Evolutionary conservation across 352 stramenopile species (phyloP).

Genomic region (Phytophthora constricta): DNA sequence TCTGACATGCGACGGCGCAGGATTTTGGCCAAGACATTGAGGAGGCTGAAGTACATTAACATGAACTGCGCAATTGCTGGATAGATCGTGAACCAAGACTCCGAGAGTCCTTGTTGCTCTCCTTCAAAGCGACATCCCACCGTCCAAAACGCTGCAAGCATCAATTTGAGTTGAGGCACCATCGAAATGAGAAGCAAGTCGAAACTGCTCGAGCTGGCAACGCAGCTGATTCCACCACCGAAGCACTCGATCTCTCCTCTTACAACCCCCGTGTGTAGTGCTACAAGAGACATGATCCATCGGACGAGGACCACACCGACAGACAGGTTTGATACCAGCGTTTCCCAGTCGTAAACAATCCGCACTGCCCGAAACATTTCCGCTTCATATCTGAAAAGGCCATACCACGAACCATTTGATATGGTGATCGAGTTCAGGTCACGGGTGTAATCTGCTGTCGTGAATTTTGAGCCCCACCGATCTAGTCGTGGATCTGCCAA

Average conservation of each 20-base stretch:
- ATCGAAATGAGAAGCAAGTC: too few relatives aligned
- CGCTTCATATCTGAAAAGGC: too few relatives aligned
- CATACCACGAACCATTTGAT: conserved; percentile 24
- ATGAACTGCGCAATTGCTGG: conserved; percentile 27
- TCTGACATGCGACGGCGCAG: conserved; percentile 10
- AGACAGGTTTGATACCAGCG: conserved; percentile 38
- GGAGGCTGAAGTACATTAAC: conserved; percentile 30
- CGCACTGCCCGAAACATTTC: background rate
- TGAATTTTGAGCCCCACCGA: conserved; percentile 17
- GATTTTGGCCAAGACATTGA: conserved; percentile 27
- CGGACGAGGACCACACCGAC: conserved; percentile 34
- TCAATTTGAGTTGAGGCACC: conserved; percentile 39
- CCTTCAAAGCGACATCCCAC: conserved; percentile 48
- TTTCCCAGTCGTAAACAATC: conserved; percentile 38
- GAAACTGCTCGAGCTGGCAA: too few relatives aligned
- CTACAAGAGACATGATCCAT: too few relatives aligned
- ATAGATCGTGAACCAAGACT: conserved; percentile 34
- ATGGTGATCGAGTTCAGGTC: conserved; percentile 18
- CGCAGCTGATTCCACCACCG: too few relatives aligned
- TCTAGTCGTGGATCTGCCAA: too few relatives aligned
- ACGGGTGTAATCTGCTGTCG: background rate
- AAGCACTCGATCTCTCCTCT: too few relatives aligned
- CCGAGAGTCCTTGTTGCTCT: conserved; percentile 32
- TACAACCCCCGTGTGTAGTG: too few relatives aligned
- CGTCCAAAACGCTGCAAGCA: conserved; percentile 37